These are phyloP conservation scores for Sungouiozyma ichnusensis DNA, from an alignment of 805 yeast genomes.

Conservation along the genomic window DNA sequence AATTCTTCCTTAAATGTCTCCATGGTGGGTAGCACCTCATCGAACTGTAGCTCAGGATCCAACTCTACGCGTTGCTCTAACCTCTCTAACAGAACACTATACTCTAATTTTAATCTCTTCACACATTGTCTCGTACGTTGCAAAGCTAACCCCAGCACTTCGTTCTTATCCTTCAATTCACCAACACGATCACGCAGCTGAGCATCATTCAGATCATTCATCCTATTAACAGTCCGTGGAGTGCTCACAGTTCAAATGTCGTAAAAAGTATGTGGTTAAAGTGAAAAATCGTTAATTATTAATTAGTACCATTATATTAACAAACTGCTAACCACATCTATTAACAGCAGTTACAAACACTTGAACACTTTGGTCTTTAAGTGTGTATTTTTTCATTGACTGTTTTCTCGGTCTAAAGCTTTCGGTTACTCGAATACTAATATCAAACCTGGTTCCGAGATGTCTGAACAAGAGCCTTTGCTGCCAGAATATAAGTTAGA, in stretches of 20 bases:
- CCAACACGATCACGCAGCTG: slow-evolving; percentile 35
- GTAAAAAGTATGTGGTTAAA: no score
- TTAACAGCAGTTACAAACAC: no score
- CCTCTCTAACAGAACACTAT: slow-evolving; percentile 67
- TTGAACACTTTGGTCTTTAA: no score
- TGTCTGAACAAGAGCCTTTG: neutral
- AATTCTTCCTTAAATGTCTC: slow-evolving; percentile 20
- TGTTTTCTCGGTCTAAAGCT: no score
- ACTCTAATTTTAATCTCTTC: slow-evolving; percentile 71
- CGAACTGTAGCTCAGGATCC: slow-evolving; percentile 24
- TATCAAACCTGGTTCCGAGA: no score
- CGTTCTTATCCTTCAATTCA: slow-evolving; percentile 70
- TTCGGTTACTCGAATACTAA: no score
- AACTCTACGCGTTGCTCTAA: slow-evolving; percentile 48
- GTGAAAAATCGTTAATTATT: neutral
- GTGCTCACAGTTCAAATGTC: no score
- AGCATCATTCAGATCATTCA: slow-evolving; percentile 1
- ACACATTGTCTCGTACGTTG: slow-evolving; percentile 67
- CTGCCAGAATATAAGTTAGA: neutral
- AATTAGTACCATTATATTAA: neutral
- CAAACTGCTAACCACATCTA: no score
- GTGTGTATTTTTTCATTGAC: no score
- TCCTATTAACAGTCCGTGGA: neutral
- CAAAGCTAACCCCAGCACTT: slow-evolving; percentile 62
- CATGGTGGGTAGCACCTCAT: slow-evolving; percentile 25